Base-by-base conservation (phyloP, 176 grass and related monocot species). In the Avena atlantica region DNA sequence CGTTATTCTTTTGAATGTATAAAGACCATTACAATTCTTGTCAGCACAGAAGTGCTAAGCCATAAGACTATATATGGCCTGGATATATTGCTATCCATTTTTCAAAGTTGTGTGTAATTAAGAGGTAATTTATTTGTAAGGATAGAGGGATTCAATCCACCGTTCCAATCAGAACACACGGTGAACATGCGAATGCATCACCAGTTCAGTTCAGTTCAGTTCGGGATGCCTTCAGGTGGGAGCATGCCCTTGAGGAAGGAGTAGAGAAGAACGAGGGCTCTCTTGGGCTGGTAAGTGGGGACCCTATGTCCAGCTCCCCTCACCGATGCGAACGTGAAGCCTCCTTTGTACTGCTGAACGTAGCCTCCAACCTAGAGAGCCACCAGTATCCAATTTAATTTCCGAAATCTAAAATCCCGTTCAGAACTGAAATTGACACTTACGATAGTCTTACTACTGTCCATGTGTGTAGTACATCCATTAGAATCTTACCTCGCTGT, bases 291-390 rank as follows among this genome's bases (percentile, higher is more conserved):
- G 37, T 71, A 76, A 11, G 20, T 76, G 1, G 93, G 85, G 14
- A 95, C 90, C 42, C 50, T 17, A 20, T 88, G 90, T 1, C 85
- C 90, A 36, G 93, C 81, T 83, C 86, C 86, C 20, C 86, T 95
- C 10, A 90, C 88, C 0, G 90, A 92, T 4, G 81, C 88, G 11
- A 92, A 51, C 12, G 71, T 84, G 78, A 92, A 83, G 14, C 86
- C 79, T 55, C 65, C 79, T 45, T 80, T 7, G 31, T 95, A 89
- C 13, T 88, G 76, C 5, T 79, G 84, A 40, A 87, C 57, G 84
- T 89, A 90, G 63, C 87, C 90, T 76, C 90, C 90, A 25, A 94
- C 87, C 87, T 94, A 44, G 17, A 78, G 40, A 42, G 0, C 52
- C 53, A 78, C 29, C 71, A 13, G 3, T 19, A 53, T 0, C 19